These are phyloP conservation scores for Lachancea nothofagi DNA, from an alignment of 805 yeast genomes.

Conservation along the genomic window DNA sequence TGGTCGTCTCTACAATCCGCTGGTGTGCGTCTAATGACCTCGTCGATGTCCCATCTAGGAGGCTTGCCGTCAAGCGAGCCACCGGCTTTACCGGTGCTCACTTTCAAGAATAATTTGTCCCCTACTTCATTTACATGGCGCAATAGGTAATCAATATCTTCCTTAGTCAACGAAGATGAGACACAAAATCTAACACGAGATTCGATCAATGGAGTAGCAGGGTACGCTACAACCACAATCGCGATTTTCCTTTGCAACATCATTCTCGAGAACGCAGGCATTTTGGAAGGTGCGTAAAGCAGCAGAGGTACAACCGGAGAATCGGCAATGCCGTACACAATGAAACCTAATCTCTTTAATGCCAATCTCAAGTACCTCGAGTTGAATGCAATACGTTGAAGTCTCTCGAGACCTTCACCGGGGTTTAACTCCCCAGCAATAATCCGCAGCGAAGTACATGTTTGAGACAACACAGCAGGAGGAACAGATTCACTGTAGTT, in stretches of 20 bases:
- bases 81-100: slow-evolving; percentile 72
- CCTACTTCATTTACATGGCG: slow-evolving; percentile 72
- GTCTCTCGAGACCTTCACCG: slow-evolving; percentile 88
- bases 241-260: slow-evolving; percentile 79
- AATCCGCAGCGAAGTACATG: slow-evolving; percentile 69
- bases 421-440: slow-evolving; percentile 80
- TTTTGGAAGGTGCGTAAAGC: slow-evolving; percentile 84
- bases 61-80: slow-evolving; percentile 53
- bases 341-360: slow-evolving; percentile 85
- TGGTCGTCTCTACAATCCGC: slow-evolving; percentile 47
- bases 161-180: slow-evolving; percentile 86
- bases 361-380: slow-evolving; percentile 90
- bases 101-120: slow-evolving; percentile 66
- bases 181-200: slow-evolving; percentile 92
- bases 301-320: slow-evolving; percentile 92
- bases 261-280: slow-evolving; percentile 87
- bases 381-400: slow-evolving; percentile 91
- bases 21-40: slow-evolving; percentile 67
- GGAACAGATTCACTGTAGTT: slow-evolving; percentile 79
- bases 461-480: slow-evolving; percentile 90
- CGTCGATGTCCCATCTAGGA: slow-evolving; percentile 76
- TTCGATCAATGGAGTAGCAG: slow-evolving; percentile 89
- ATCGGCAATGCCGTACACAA: slow-evolving; percentile 91
- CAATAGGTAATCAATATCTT: slow-evolving; percentile 80
- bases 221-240: slow-evolving; percentile 94